phyloP scores from a whole-genome alignment of 306 rosid species.

The Acacia confusa region DNA sequence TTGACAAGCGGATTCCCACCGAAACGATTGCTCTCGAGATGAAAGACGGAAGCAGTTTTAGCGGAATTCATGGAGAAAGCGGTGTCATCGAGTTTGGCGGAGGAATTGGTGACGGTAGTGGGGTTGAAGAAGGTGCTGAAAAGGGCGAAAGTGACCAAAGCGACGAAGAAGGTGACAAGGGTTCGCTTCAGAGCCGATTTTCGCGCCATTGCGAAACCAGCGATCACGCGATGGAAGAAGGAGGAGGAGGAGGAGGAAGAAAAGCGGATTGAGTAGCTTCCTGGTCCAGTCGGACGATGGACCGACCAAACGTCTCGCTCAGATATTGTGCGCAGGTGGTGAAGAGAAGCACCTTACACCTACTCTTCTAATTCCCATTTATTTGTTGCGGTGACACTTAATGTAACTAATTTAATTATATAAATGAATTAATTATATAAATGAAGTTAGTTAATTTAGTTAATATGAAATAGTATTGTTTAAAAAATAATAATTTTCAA shows the following conservation, averaged over 20 bases:
- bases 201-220: constrained; percentile 47
- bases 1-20: constrained; percentile 27
- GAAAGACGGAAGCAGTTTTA: constrained; percentile 34
- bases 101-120: constrained; percentile 31
- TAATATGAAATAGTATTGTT: too few species aligned
- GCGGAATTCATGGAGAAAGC: constrained; percentile 35
- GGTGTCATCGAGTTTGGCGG: constrained; percentile 40
- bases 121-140: constrained; percentile 46
- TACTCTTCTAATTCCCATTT: too few species aligned
- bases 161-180: constrained; percentile 45
- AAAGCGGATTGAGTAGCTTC: constrained; percentile 28
- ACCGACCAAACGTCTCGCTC: constrained; percentile 22
- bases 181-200: constrained; percentile 62
- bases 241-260: constrained; percentile 14
- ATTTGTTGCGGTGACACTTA: too few species aligned
- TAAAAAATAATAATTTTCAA: too few species aligned
- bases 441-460: too few species aligned
- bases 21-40: not conserved
- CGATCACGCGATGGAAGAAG: constrained; percentile 6
- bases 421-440: too few species aligned
- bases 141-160: constrained; percentile 50
- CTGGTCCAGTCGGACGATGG: constrained; percentile 31
- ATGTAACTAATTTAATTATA: too few species aligned
- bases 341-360: not conserved
- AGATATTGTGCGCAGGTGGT: constrained; percentile 10